phyloP scores from a whole-genome alignment of 2,329 filamentous ascomycete genomes.

The Penicillium griseofulvum region DNA sequence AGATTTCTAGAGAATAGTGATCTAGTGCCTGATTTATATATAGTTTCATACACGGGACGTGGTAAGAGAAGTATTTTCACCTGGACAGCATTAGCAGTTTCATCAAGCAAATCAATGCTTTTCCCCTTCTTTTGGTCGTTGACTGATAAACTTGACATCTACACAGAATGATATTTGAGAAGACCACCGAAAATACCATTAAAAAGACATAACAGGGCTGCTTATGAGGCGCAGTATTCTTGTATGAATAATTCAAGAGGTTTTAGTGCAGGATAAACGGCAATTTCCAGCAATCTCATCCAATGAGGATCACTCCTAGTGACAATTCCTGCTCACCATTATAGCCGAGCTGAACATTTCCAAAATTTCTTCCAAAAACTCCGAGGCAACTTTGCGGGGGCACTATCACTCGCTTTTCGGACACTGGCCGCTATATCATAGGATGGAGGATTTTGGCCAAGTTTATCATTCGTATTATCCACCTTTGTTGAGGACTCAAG shows the following conservation, averaged over 20 bases:
- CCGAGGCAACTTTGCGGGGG: neutral
- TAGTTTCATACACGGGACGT: neutral
- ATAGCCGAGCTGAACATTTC: neutral
- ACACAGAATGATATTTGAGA: no score
- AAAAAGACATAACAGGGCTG: no score
- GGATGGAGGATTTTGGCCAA: neutral
- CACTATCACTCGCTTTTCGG: constrained; percentile 1
- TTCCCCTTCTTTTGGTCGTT: no score
- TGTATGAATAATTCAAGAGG: neutral
- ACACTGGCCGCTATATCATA: neutral
- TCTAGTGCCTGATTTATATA: neutral
- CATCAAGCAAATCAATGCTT: neutral
- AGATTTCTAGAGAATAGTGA: neutral
- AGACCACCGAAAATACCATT: no score
- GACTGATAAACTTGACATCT: no score
- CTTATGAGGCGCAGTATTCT: no score
- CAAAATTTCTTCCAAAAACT: constrained; percentile 5
- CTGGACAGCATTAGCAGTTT: neutral
- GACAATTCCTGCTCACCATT: neutral
- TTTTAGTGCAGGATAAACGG: constrained; percentile 1
- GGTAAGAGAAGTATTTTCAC: neutral
- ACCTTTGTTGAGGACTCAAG: neutral
- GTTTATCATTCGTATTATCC: constrained; percentile 2
- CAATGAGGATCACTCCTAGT: neutral
- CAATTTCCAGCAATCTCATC: neutral